A percentile compares a stretch with the other conserved stretches of the same genome.
These are phyloP conservation scores for Penicillium chermesinum DNA, from an alignment of 495 filamentous ascomycete genomes.

Conservation along the genomic window DNA sequence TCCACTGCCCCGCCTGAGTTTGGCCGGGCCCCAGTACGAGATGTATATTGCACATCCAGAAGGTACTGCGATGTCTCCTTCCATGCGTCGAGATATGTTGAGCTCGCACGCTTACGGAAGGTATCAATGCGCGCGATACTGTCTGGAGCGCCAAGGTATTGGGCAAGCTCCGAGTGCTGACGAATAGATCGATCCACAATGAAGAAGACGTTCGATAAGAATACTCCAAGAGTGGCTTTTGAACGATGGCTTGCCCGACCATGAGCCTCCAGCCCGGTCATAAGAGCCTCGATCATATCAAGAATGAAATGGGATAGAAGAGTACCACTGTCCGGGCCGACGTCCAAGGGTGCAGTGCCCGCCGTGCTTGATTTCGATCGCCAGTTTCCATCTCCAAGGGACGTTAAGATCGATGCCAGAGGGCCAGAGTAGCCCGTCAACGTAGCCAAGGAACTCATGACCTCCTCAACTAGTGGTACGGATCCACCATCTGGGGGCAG, in stretches of 20 bases:
- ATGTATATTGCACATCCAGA: constrained; percentile 90
- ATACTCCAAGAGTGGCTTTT: constrained; percentile 76
- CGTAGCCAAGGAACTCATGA: constrained; percentile 79
- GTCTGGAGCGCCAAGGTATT: constrained; percentile 61
- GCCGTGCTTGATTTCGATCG: constrained; percentile 50
- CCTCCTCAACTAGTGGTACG: constrained; percentile 71
- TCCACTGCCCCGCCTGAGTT: constrained; percentile 64
- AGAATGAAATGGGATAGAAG: constrained; percentile 84
- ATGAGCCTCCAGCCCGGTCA: constrained; percentile 72
- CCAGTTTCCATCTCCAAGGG: constrained; percentile 92
- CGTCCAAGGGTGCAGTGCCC: constrained; percentile 71
- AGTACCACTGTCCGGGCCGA: constrained; percentile 81
- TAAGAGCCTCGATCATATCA: constrained; percentile 78
- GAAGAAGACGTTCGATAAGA: constrained; percentile 83
- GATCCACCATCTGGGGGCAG: constrained; percentile 76
- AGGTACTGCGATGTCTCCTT: constrained; percentile 79
- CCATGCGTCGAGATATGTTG: constrained; percentile 82
- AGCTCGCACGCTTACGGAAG: constrained; percentile 81
- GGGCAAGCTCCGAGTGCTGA: constrained; percentile 64
- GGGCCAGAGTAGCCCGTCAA: constrained; percentile 86
- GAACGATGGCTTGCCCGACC: constrained; percentile 68
- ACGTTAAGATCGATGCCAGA: constrained; percentile 82
- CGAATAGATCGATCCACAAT: constrained; percentile 82
- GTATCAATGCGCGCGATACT: constrained; percentile 62
- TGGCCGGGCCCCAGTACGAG: constrained; percentile 55